Conservation (phyloP, 257 asterid species). For the Solanum bulbocastanum region DNA sequence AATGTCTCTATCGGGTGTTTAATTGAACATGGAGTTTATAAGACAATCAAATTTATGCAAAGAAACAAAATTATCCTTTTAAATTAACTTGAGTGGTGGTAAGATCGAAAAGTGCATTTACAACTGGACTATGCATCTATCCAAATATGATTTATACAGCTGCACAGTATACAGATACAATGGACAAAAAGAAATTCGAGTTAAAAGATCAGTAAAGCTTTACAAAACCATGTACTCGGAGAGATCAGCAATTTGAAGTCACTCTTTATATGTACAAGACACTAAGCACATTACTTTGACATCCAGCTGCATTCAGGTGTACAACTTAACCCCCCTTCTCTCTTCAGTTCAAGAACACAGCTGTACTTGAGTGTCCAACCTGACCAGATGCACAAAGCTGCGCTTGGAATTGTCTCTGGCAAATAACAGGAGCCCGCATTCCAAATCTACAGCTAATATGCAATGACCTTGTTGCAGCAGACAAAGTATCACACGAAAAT, state of each 20-base stretch:
- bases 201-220: neutral
- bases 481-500: constrained; percentile 20
- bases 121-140: neutral
- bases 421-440: constrained; percentile 21
- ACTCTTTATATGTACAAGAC: neutral
- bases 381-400: constrained; percentile 30
- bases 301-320: neutral
- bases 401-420: constrained; percentile 37
- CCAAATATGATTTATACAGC: neutral
- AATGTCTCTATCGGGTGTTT: neutral
- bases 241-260: neutral
- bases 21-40: neutral
- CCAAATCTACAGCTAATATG: constrained; percentile 25
- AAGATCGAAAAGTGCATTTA: neutral
- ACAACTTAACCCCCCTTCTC: neutral
- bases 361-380: constrained; percentile 32
- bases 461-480: constrained; percentile 25
- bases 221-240: neutral
- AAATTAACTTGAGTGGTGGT: neutral
- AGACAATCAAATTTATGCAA: neutral
- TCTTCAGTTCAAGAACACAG: constrained; percentile 33
- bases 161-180: neutral
- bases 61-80: neutral
- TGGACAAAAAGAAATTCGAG: neutral
- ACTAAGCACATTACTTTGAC: neutral